Base-by-base conservation (phyloP, 1,284 basidiomycete genomes). In the Moesziomyces sp. region DNA sequence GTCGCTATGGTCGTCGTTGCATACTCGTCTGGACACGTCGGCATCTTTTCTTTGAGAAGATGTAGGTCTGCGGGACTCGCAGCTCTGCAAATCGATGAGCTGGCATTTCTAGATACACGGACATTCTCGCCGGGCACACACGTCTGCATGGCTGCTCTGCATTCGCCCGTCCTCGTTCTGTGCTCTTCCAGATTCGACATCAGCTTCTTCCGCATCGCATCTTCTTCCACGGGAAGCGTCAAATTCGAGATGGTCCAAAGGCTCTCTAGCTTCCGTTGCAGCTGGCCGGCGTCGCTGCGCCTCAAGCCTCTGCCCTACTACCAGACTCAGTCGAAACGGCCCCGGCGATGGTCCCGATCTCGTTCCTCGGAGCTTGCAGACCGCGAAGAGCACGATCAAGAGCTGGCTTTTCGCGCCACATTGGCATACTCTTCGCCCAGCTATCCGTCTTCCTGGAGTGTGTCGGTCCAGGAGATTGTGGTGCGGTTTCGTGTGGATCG, bases 391-490 rank as follows among this genome's bases (percentile, higher is more conserved):
- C 10, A 7, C 8, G n/a, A n/a, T 18, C 19, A 55, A 0, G 54
- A 59, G 30, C 34, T 50, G 18, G 65, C 63, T 18, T 83, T 78
- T 52, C 61, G 65, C 14, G 63, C 81, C 21, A 68, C 77, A 2
- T 35, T 84, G 34, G 77, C 75, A 6, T 84, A 83, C 58, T 75
- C 80, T 34, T 78, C 78, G 23, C 81, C 82, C 3, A 61, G 77
- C 35, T 83, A 79, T 30, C 79, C 79, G 0, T 52, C 60, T 3
- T 74, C 64, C 10, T 84, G 80, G 78, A 80, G 76, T 9, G 74
- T 84, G 11, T 81, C 77, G 0, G 38, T 83, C 11, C 83, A 83
- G 42, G 74, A 80, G n/a, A 61, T 83, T 13, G 58, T 68, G 5
- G 45, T 83, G n/a, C 44, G 48, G 13, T 30, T 81, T 14, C 54